Evolutionary conservation across 2,329 filamentous ascomycete genomes (phyloP).

Genomic region (Cladosporium cucumerinum): DNA sequence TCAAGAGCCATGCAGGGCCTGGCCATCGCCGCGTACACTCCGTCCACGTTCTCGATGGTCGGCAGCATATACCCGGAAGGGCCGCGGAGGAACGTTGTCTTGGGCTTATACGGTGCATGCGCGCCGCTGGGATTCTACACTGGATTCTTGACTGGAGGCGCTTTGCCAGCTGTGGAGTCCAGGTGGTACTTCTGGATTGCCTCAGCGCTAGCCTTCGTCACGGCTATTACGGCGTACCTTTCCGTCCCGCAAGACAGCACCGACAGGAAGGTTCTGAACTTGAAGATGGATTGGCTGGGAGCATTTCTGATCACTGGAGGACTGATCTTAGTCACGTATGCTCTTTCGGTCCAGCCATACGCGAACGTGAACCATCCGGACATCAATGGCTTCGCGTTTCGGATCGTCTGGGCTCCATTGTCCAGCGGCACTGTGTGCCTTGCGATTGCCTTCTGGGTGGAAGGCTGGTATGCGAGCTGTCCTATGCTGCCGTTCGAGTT

Average conservation of each 20-base stretch:
- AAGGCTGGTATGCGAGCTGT: constrained; percentile 33
- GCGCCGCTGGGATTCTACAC: constrained; percentile 38
- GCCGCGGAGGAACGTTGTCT: constrained; percentile 33
- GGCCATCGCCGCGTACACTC: constrained; percentile 36
- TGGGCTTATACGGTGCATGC: constrained; percentile 36
- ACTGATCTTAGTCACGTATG: constrained; percentile 35
- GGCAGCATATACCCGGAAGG: constrained; percentile 34
- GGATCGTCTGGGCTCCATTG: constrained; percentile 31
- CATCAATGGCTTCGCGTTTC: constrained; percentile 26
- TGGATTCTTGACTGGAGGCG: constrained; percentile 34
- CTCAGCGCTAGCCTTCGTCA: constrained; percentile 27
- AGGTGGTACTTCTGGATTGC: constrained; percentile 38
- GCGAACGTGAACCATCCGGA: constrained; percentile 19
- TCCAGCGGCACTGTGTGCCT: constrained; percentile 29
- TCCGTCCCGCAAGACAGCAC: constrained; percentile 33
- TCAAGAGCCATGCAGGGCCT: constrained; percentile 38
- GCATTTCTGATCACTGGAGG: constrained; percentile 34
- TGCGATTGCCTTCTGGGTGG: constrained; percentile 31
- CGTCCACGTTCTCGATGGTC: constrained; percentile 35
- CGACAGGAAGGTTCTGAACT: constrained; percentile 29
- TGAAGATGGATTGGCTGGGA: constrained; percentile 39
- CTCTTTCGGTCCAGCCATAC: constrained; percentile 34
- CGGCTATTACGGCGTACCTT: constrained; percentile 31
- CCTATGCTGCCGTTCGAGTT: constrained; percentile 37
- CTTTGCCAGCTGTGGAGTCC: constrained; percentile 25